These are phyloP conservation scores for Hyphopichia fennica DNA, from an alignment of 1,139 yeast genomes.

Conservation along the genomic window DNA sequence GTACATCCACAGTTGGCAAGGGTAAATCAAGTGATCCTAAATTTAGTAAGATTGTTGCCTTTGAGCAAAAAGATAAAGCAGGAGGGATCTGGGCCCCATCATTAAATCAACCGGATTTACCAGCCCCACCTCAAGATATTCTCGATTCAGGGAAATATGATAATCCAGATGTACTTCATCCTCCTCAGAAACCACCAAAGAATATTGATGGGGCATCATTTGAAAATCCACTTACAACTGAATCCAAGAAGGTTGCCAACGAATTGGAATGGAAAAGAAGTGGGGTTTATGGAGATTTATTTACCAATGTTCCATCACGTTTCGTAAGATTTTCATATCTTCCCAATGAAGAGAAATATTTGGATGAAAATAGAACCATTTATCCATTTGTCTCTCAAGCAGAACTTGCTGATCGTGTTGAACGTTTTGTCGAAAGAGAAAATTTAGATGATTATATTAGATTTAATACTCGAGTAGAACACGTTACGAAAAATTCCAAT, in stretches of 20 bases:
- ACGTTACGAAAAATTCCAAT: conserved; percentile 26
- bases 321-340: conserved; percentile 44
- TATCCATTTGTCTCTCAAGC: conserved; percentile 43
- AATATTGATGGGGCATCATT: conserved; percentile 13
- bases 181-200: conserved; percentile 17
- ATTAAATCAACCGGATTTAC: conserved; percentile 21
- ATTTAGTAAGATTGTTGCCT: conserved; percentile 29
- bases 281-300: conserved; percentile 44
- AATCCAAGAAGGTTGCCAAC: conserved; percentile 10
- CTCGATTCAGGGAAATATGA: conserved; percentile 28
- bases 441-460: conserved; percentile 33
- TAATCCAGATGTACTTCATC: conserved; percentile 26
- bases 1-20: conserved; percentile 27
- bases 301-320: conserved; percentile 47
- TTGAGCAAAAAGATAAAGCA: conserved; percentile 31
- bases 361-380: conserved; percentile 23
- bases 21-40: conserved; percentile 14
- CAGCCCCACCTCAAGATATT: conserved; percentile 28
- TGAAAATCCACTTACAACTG: conserved; percentile 16
- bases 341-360: conserved; percentile 27
- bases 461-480: conserved; percentile 39
- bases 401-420: conserved; percentile 33
- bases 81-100: conserved; percentile 40
- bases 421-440: conserved; percentile 28
- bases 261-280: conserved; percentile 39